Evolutionary conservation across 2,329 filamentous ascomycete species (phyloP), one percentile per base, ranked within the genome.

Genomic region (Triangularia setosa): DNA sequence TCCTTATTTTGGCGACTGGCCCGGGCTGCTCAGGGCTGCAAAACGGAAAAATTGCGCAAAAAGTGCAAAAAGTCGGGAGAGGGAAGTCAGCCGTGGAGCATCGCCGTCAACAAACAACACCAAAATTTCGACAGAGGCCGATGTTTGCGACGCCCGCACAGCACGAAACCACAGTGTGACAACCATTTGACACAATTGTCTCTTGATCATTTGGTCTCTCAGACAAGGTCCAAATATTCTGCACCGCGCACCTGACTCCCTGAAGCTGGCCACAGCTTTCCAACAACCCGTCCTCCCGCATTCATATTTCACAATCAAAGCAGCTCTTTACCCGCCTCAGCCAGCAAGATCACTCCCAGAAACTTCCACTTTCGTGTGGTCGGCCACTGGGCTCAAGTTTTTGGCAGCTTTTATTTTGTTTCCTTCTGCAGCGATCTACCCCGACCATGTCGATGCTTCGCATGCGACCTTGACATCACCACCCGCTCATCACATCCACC

Each of bases 31-130:
- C 23, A 55, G 8, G 27, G 8, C 24, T 35, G 23, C 35, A 30
- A 53, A 60, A 60, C 23, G 16, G 21, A 60, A 60, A 60, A 60
- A 28, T 60, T 60, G 58, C 58, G 58, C 58, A 53, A 18, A 48
- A 48, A 48, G 40, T 48, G 40, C 40, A 21, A 48, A 48, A 48
- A 25, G 52, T 55, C 58, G 48, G 57, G 57, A 25, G 23, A 59
- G 16, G 40, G 35, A 59, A 23, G 28, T 16, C 23, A 21, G 18
- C 21, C 57, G 57, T 59, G 57, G 57, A 59, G 57, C 18, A 59
- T 23, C 57, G 28, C 40, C 58, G 58, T 53, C 58, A 60, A 60
- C 40, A 18, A 48, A 60, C 40, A 60, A 53, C 58, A 60, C 40
- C 21, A 44, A 53, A 60, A 60, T 52, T 52, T 28, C 25, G 4